Evolutionary conservation across 2,329 filamentous ascomycete species (phyloP), one percentile per base, ranked within the genome.

Genomic region (Aspergillus candidus): DNA sequence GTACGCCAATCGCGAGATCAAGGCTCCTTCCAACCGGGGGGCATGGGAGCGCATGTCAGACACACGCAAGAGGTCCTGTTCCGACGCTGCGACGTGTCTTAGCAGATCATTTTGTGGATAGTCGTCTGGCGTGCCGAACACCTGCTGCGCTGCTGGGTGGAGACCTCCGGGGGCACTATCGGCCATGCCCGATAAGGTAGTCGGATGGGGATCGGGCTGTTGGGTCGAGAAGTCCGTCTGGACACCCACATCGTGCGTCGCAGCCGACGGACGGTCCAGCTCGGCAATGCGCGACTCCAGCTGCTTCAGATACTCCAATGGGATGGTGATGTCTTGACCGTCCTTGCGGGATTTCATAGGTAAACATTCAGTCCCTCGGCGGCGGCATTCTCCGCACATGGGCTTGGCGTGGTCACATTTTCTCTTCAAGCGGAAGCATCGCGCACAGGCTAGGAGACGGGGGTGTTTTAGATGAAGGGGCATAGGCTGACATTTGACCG

Each of bases 391-490:
- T 33, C 57, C 56, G 44, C 57, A 60, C n/a, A 44, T 53, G 22
- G 57, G 57, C 39, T 58, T 60, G 13, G 35, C 51, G 47, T 60
- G 57, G 39, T 60, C 57, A 49, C 57, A 60, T 51, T 54, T 59
- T 14, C 57, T 54, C 43, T 60, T 60, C 14, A 59, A 43, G n/a
- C 50, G 57, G 37, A 59, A 60, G 40, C 56, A 60, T 39, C 57
- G 57, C 39, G 54, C 51, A 36, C 56, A 60, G 38, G 57, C 57
- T 40, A 57, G 51, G 27, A 55, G 44, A 53, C 55, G 54, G 8
- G 32, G 50, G 43, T 32, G 53, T 34, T 36, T 57, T 22, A 33
- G 11, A 35, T 17, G 35, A 30, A n/a, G 34, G 35, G 41, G 38
- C 46, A 48, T 48, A 40, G 22, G 41, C 41, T 32, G 31, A 30